Percentiles rank a stretch among this genome's conserved stretches.
Evolutionary conservation across 116 monocot species (phyloP).

Genomic region (Iris pallida): DNA sequence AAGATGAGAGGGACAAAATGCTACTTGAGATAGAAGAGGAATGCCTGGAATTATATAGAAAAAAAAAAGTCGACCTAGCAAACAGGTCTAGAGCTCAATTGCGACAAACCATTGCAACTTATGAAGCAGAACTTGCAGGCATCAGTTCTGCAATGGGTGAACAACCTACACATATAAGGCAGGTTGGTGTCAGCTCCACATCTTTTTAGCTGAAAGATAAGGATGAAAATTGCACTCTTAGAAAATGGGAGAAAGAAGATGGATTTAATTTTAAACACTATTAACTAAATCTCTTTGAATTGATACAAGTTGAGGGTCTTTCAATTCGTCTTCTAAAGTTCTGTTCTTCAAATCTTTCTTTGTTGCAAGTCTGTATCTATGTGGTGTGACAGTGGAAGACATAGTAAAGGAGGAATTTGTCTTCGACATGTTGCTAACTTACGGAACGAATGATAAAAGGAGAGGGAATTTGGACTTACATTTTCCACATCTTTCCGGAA

Average conservation of each 20-base stretch:
- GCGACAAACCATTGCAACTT: slow-evolving; percentile 71
- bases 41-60: slow-evolving; percentile 77
- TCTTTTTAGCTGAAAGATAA: neutral
- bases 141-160: slow-evolving; percentile 86
- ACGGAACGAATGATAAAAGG: no score
- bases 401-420: no score
- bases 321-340: no score
- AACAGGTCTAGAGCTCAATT: slow-evolving; percentile 71
- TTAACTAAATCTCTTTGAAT: no score
- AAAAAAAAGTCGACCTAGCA: slow-evolving; percentile 76
- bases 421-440: no score
- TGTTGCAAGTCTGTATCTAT: no score
- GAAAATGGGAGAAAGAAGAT: neutral
- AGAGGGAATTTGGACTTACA: no score
- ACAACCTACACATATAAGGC: slow-evolving; percentile 44
- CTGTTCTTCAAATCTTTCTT: no score
- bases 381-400: no score
- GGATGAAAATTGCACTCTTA: neutral
- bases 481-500: no score
- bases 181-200: slow-evolving; percentile 38
- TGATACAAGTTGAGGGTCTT: no score
- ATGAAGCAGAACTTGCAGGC: slow-evolving; percentile 79
- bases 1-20: slow-evolving; percentile 65
- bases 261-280: no score
- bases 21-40: slow-evolving; percentile 73